phyloP scores from a whole-genome alignment of 2,329 filamentous ascomycete species.

The Sporothrix sp. region DNA sequence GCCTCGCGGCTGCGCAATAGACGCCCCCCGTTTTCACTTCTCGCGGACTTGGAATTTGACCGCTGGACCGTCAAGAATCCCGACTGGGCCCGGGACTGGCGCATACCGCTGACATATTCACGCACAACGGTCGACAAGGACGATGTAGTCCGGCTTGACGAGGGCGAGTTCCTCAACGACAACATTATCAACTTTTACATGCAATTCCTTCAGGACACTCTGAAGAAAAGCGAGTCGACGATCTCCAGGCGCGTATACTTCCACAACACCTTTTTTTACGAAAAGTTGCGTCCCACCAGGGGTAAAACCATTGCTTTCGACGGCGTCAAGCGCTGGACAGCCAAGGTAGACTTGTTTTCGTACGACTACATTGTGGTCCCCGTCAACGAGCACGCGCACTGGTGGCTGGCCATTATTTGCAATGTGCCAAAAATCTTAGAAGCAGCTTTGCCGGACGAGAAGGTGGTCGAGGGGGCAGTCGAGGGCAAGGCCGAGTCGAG shows the following conservation, averaged over 20 bases:
- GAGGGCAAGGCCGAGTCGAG: too few species aligned
- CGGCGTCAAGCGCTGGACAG: conserved; percentile 79
- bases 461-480: neutral
- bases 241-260: conserved; percentile 63
- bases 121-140: conserved; percentile 57
- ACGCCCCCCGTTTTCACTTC: neutral
- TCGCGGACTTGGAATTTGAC: conserved; percentile 16
- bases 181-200: conserved; percentile 86
- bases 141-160: conserved; percentile 70
- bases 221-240: conserved; percentile 45
- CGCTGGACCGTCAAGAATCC: conserved; percentile 43
- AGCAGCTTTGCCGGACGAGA: conserved; percentile 3
- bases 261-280: conserved; percentile 90
- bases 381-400: conserved; percentile 78
- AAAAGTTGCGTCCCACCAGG: conserved; percentile 55
- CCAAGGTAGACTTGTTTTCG: conserved; percentile 70
- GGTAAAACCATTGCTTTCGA: conserved; percentile 66
- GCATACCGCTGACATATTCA: conserved; percentile 52
- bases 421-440: conserved; percentile 60
- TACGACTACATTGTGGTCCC: conserved; percentile 88
- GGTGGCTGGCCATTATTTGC: conserved; percentile 94
- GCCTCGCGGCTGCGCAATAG: conserved; percentile 6
- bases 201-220: conserved; percentile 55
- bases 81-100: conserved; percentile 44
- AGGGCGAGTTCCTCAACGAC: conserved; percentile 84